Evolutionary conservation across 306 rosid species (phyloP).

Genomic region (Medicago lupulina): DNA sequence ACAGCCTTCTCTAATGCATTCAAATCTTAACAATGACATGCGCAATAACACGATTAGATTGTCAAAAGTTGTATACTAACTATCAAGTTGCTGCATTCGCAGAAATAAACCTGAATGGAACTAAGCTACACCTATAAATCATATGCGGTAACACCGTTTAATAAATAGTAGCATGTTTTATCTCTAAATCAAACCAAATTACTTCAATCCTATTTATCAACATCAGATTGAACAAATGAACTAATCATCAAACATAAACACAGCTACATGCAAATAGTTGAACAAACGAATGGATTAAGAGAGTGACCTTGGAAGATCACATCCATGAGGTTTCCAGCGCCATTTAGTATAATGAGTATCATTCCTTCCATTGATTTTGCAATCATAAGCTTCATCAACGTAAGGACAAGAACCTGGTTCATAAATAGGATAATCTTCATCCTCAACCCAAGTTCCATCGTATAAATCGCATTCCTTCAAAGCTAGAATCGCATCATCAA

Average conservation of each 20-base stretch:
- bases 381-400: slow-evolving; percentile 90
- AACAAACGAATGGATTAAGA: background rate
- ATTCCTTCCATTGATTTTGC: slow-evolving; percentile 72
- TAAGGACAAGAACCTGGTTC: slow-evolving; percentile 83
- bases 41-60: background rate
- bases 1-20: slow-evolving; percentile 11
- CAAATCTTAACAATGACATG: background rate
- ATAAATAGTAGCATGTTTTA: background rate
- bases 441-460: slow-evolving; percentile 82
- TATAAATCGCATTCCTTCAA: slow-evolving; percentile 69
- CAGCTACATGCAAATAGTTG: background rate
- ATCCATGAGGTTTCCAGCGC: slow-evolving; percentile 91
- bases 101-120: too few species aligned
- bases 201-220: background rate
- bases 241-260: slow-evolving; percentile 28
- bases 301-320: slow-evolving; percentile 83
- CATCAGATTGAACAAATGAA: slow-evolving; percentile 10
- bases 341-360: slow-evolving; percentile 75
- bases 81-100: too few species aligned
- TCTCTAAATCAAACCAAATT: slow-evolving; percentile 4
- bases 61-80: background rate
- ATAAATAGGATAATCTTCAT: slow-evolving; percentile 74
- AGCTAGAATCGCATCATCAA: slow-evolving; percentile 29
- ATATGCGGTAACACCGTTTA: too few species aligned
- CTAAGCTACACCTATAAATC: too few species aligned